A percentile compares a stretch with the other conserved stretches of the same genome.
phyloP scores from a whole-genome alignment of 2,329 filamentous ascomycete species.

The Exophiala dermatitidis region DNA sequence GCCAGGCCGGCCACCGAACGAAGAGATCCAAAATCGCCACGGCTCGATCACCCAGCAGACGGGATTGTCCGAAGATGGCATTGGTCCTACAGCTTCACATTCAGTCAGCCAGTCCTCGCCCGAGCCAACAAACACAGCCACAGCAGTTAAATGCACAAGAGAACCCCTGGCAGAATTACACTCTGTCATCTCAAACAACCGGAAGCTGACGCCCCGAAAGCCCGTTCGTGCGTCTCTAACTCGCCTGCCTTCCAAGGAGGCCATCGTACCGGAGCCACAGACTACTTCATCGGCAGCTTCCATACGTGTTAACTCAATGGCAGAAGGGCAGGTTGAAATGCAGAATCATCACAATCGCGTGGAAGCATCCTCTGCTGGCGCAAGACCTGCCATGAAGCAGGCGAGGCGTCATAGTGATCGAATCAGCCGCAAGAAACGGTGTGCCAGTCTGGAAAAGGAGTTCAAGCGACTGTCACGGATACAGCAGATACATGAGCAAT shows the following conservation, averaged over 20 bases:
- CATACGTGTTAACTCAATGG: neutral
- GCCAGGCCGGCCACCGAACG: neutral
- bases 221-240: neutral
- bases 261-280: neutral
- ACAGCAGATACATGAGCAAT: too few species aligned
- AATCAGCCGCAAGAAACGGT: too few species aligned
- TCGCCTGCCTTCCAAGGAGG: neutral
- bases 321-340: neutral
- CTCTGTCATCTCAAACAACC: neutral
- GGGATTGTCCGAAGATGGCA: conserved; percentile 2
- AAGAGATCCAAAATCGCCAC: conserved; percentile 3
- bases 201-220: neutral
- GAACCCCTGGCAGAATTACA: neutral
- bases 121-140: conserved; percentile 5
- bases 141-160: neutral
- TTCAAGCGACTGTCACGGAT: too few species aligned
- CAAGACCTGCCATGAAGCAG: too few species aligned
- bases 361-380: too few species aligned
- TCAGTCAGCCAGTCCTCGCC: conserved; percentile 2
- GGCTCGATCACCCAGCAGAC: conserved; percentile 5
- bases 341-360: neutral
- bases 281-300: neutral
- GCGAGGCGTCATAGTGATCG: too few species aligned
- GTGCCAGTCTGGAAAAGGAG: too few species aligned
- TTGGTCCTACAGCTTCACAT: neutral